Evolutionary conservation across 2,329 filamentous ascomycete genomes (phyloP), one percentile per base, ranked within the genome.

Genomic region (Botrytis cinerea): DNA sequence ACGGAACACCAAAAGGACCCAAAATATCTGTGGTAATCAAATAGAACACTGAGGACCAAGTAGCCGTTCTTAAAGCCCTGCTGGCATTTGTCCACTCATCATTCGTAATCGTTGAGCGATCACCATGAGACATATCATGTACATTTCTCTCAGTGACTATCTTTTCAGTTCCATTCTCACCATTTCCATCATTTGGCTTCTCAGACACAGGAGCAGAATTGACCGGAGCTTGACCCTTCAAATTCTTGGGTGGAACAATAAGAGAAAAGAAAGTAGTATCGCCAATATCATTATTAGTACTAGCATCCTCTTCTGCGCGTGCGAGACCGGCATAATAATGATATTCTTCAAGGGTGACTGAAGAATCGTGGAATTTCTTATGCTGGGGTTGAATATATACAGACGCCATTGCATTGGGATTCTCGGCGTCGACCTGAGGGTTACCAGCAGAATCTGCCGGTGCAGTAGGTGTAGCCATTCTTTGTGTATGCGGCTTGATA

Each of bases 51-150:
- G 85, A 84, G 8, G 84, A 84, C 79, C 82, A 82, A 2, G 82
- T 82, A 0, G 85, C 85, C 0, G 85, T 86, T 16, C 85, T 81
- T 73, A 85, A 75, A 1, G 83, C 82, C 9, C 85, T 82, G 38
- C 82, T 82, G 1, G 85, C 85, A 72, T 84, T 83, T 20, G 79
- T 79, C 85, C 85, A 86, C 72, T 87, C 85, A 8, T 83, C 81
- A 25, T 83, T 75, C 1, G 71, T 66, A 40, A 78, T 80, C 73
- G 46, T 73, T 57, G 51, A 73, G 62, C 68, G 60, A 68, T 54
- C 70, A 7, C 32, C 61, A 32, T 38, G 38, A 2, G 61, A 20
- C 60, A 68, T 54, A 7, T 51, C 48, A 46, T 68, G 70, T n/a
- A 68, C 40, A 59, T 68, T 28, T 35, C 9, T 67, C 28, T 59